phyloP scores from a whole-genome alignment of 495 filamentous ascomycete genomes.

The Hypoxylon lienhwacheense region DNA sequence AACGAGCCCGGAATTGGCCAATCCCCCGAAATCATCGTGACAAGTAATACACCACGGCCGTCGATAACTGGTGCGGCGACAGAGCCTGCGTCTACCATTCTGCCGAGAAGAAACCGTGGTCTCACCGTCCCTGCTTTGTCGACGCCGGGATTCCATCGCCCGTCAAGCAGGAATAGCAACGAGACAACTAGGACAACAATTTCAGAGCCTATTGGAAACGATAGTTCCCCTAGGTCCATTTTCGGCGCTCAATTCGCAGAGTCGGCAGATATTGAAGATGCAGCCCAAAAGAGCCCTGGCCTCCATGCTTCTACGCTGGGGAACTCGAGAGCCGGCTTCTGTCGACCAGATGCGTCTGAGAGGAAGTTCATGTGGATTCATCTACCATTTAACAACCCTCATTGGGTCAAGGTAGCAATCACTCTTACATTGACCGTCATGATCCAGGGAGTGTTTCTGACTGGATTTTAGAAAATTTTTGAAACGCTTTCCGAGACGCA shows the following conservation, averaged over 20 bases:
- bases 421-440: no score
- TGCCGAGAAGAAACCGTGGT: slow-evolving; percentile 24
- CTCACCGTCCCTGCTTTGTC: slow-evolving; percentile 38
- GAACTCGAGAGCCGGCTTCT: slow-evolving; percentile 44
- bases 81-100: slow-evolving; percentile 21
- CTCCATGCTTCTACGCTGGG: slow-evolving; percentile 17
- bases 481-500: slow-evolving; percentile 41
- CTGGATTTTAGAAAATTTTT: slow-evolving; percentile 41
- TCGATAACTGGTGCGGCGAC: slow-evolving; percentile 24
- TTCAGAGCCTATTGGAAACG: slow-evolving; percentile 37
- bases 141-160: slow-evolving; percentile 27
- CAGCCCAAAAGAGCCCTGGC: slow-evolving; percentile 3
- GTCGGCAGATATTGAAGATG: slow-evolving; percentile 3
- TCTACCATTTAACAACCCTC: slow-evolving; percentile 65
- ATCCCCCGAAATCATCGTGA: slow-evolving; percentile 46
- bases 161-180: slow-evolving; percentile 38
- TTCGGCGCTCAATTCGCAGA: neutral
- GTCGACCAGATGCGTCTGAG: slow-evolving; percentile 41
- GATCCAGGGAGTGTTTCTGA: slow-evolving; percentile 39
- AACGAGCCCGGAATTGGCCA: slow-evolving; percentile 2
- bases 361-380: slow-evolving; percentile 67
- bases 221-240: slow-evolving; percentile 10
- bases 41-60: slow-evolving; percentile 35
- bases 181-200: slow-evolving; percentile 29
- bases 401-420: slow-evolving; percentile 67